Conservation (phyloP, 2,329 filamentous ascomycete genomes). For the Phyllosticta capitalensis region DNA sequence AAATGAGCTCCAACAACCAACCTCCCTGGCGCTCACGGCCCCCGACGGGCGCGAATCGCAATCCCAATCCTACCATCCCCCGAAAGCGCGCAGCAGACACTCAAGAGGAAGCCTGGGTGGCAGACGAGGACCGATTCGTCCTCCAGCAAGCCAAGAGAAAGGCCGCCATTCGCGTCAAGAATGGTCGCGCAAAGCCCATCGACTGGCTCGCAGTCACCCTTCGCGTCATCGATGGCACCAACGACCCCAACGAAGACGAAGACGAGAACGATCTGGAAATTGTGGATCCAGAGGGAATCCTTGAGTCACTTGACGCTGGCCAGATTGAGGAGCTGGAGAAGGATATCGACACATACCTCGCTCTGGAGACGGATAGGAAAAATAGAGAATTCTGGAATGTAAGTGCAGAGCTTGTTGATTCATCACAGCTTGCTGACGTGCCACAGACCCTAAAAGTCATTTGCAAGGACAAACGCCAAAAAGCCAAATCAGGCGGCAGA, state of each 20-base stretch:
- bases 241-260: conserved; percentile 73
- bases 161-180: conserved; percentile 86
- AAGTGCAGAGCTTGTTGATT: conserved; percentile 16
- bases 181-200: conserved; percentile 81
- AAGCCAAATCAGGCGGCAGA: conserved; percentile 48
- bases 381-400: conserved; percentile 85
- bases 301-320: conserved; percentile 58
- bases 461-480: conserved; percentile 64
- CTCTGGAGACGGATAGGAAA: conserved; percentile 65
- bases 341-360: conserved; percentile 71
- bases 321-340: conserved; percentile 69
- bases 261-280: conserved; percentile 68
- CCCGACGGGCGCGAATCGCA: conserved; percentile 16
- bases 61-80: conserved; percentile 24
- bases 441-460: conserved; percentile 68
- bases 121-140: conserved; percentile 92
- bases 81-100: conserved; percentile 38
- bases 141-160: conserved; percentile 97
- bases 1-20: conserved; percentile 25
- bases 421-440: conserved; percentile 13
- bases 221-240: conserved; percentile 75
- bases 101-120: conserved; percentile 59
- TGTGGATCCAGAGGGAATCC: conserved; percentile 69
- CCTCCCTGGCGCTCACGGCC: conserved; percentile 25
- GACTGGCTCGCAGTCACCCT: conserved; percentile 90